These are phyloP conservation scores for Vigna nakashimae DNA, from an alignment of 306 rosid genomes.

Conservation along the genomic window DNA sequence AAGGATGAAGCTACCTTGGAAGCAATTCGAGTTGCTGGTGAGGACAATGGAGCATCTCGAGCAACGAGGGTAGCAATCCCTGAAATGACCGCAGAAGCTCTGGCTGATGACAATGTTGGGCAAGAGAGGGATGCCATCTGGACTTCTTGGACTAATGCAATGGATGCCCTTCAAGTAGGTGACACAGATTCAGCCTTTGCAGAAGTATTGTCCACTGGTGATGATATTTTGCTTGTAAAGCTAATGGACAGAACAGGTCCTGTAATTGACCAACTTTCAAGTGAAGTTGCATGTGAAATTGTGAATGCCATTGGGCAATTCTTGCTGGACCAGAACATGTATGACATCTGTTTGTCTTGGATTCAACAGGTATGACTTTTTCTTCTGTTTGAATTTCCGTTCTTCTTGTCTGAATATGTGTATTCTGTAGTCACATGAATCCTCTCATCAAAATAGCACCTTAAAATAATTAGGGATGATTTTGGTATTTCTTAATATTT, in stretches of 20 bases:
- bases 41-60: conserved; percentile 82
- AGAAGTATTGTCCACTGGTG: conserved; percentile 82
- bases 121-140: conserved; percentile 88
- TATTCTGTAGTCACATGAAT: background rate
- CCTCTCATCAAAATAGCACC: conserved; percentile 19
- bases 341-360: conserved; percentile 89
- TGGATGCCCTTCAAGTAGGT: conserved; percentile 90
- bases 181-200: conserved; percentile 85
- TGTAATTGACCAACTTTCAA: conserved; percentile 79
- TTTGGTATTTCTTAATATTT: conserved; percentile 27
- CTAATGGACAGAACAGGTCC: conserved; percentile 96
- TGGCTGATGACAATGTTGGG: conserved; percentile 71
- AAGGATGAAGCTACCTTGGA: conserved; percentile 98
- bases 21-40: conserved; percentile 97
- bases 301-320: conserved; percentile 79
- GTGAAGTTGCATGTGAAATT: conserved; percentile 76
- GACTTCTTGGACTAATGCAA: conserved; percentile 92
- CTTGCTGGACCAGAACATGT: conserved; percentile 77
- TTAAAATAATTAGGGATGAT: background rate
- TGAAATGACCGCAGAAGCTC: conserved; percentile 83
- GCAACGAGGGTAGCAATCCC: conserved; percentile 83
- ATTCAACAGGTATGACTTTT: conserved; percentile 78
- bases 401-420: no score
- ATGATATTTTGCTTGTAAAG: conserved; percentile 86
- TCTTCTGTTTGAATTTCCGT: background rate